Percentiles rank a stretch among this genome's conserved stretches.
phyloP scores from a whole-genome alignment of 331 rosid genomes.

The Dryas integrifolia region DNA sequence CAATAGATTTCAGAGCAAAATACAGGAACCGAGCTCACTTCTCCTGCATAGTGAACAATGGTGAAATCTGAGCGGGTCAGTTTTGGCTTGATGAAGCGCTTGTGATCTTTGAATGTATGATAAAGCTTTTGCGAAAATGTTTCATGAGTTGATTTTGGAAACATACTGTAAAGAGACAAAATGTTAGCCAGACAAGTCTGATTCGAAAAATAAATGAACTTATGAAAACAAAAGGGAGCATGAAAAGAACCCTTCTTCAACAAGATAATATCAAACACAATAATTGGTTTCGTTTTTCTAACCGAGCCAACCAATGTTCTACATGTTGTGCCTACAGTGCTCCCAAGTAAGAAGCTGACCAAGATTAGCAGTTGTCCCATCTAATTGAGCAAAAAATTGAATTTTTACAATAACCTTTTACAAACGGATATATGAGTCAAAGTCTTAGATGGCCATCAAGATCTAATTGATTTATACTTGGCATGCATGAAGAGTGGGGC shows the following conservation, averaged over 20 bases:
- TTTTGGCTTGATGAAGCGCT: constrained; percentile 90
- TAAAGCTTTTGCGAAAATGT: constrained; percentile 84
- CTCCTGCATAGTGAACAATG: constrained; percentile 88
- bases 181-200: constrained; percentile 10
- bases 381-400: not conserved
- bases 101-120: constrained; percentile 80
- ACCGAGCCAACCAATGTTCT: not conserved
- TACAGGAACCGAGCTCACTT: constrained; percentile 49
- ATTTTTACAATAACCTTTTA: not conserved
- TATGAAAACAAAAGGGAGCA: constrained; percentile 6
- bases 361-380: not conserved
- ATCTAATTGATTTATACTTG: constrained; percentile 4
- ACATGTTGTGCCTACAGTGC: not conserved
- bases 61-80: constrained; percentile 81
- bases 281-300: not conserved
- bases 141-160: constrained; percentile 90
- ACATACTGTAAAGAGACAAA: constrained; percentile 57
- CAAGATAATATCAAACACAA: not conserved
- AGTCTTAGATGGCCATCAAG: not conserved
- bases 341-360: not conserved
- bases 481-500: not conserved
- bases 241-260: too few species aligned
- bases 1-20: constrained; percentile 17
- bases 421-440: not conserved
- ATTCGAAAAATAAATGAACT: not conserved